Percentiles rank a stretch among this genome's conserved stretches.
phyloP scores from a whole-genome alignment of 139 green algal genomes.

The Chlorella sp. region DNA sequence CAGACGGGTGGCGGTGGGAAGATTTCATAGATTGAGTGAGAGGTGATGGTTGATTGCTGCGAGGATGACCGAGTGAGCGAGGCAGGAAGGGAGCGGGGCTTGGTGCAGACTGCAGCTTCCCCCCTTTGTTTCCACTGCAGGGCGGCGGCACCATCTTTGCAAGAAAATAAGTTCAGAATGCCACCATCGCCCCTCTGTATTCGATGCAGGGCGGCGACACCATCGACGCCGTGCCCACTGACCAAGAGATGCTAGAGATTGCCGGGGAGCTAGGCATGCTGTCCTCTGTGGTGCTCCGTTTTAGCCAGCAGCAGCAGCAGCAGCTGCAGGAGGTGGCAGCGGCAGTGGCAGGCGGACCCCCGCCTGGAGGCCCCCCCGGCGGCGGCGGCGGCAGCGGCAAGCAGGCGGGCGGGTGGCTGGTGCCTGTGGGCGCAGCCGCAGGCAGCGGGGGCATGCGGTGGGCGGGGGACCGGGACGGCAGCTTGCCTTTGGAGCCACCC shows the following conservation, averaged over 20 bases:
- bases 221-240: background rate
- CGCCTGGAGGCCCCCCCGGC: background rate
- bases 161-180: too few relatives aligned
- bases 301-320: slow-evolving; percentile 6
- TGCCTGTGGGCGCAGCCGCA: background rate
- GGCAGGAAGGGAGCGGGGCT: too few relatives aligned
- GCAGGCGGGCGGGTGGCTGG: background rate
- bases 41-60: too few relatives aligned
- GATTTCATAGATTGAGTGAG: too few relatives aligned
- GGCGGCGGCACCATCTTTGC: background rate
- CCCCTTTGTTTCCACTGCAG: too few relatives aligned
- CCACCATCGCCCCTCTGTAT: too few relatives aligned
- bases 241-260: background rate
- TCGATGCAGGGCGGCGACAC: background rate
- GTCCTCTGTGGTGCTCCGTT: background rate
- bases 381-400: background rate
- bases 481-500: background rate
- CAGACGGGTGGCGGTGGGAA: too few relatives aligned
- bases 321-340: background rate
- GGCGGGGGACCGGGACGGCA: background rate
- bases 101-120: too few relatives aligned
- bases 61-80: too few relatives aligned
- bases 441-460: background rate
- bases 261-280: background rate
- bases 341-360: background rate